Evolutionary conservation across 1,284 basidiomycete species (phyloP), one percentile per base, ranked within the genome.

Genomic region (Thecaphora thlaspeos): DNA sequence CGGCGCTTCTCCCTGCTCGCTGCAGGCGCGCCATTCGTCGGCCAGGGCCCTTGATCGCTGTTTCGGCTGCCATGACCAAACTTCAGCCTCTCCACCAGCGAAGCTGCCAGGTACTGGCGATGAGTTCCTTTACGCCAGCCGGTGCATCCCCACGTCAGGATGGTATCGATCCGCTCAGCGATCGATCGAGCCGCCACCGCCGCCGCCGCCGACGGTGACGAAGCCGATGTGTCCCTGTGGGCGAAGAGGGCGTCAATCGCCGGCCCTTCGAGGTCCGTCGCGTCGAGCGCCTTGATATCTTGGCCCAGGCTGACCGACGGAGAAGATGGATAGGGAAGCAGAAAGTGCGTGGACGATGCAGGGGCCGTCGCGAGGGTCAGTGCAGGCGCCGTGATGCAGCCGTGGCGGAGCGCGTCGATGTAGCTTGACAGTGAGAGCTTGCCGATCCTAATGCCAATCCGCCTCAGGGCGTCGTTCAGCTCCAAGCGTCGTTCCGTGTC

Each of bases 71-170:
- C 42, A 11, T 34, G 10, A 47, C 61, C 61, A 21, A 57, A 64
- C 36, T 57, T 82, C 84, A 89, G 90, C 40, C 83, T 82, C 18
- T 82, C 82, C 44, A 93, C 84, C 37, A 94, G 81, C 4, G 88
- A 88, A 17, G 86, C 85, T 0, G 87, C 89, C 15, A 86, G 88
- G 65, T 89, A 89, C 4, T 89, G 86, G 21, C 91, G 84, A 70
- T 92, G 91, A 3, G 55, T 48, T 12, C 58, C 52, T 0, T 36
- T 43, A 40, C 88, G 89, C 26, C 89, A 82, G 8, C 87, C 84
- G 0, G 89, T 89, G 49, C 91, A 87, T 58, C 87, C 86, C 91
- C 91, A 94, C 0, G 88, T 89, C 23, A 94, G 82, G 2, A 93
- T 82, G 49, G 87, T 85, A 66, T 88, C 86, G 19, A 65, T 46